These are phyloP conservation scores for Penicillium angulare DNA, from an alignment of 495 filamentous ascomycete species.

Conservation along the genomic window DNA sequence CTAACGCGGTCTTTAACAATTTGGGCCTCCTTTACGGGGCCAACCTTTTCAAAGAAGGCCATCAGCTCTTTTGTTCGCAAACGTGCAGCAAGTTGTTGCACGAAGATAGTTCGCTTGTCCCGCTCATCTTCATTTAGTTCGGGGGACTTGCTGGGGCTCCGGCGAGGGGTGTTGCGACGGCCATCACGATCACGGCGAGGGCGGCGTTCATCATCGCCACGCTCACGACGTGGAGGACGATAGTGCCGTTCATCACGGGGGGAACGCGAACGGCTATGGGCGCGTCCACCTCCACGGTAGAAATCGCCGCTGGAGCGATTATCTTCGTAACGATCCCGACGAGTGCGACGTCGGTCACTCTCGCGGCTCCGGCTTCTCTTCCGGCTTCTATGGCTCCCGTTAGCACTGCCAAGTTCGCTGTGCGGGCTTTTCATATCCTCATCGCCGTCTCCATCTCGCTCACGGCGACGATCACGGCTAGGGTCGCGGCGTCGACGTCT, in stretches of 20 bases:
- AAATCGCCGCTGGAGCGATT: conserved; percentile 67
- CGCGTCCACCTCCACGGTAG: conserved; percentile 69
- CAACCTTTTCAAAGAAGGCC: conserved; percentile 94
- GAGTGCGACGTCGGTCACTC: conserved; percentile 73
- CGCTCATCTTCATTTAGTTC: conserved; percentile 92
- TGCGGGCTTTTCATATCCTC: conserved; percentile 66
- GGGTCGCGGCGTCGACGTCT: conserved; percentile 56
- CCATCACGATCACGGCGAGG: conserved; percentile 55
- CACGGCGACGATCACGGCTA: conserved; percentile 66
- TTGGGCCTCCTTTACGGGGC: conserved; percentile 94
- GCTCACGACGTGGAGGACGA: conserved; percentile 52
- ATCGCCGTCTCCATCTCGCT: conserved; percentile 63
- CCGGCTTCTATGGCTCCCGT: conserved; percentile 80
- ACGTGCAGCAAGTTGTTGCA: conserved; percentile 93
- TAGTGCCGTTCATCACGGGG: conserved; percentile 73
- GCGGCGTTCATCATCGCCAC: conserved; percentile 20
- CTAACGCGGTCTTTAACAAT: conserved; percentile 99
- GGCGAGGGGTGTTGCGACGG: conserved; percentile 51
- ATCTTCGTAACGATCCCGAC: conserved; percentile 72
- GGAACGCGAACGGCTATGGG: conserved; percentile 73
- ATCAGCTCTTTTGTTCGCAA: conserved; percentile 90
- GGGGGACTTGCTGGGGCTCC: conserved; percentile 50
- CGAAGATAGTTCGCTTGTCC: conserved; percentile 95
- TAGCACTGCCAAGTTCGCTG: conserved; percentile 79
- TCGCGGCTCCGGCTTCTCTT: conserved; percentile 80